Evolutionary conservation across 768 basidiomycete species (phyloP), one percentile per base, ranked within the genome.

Genomic region (Harrya chromipes): DNA sequence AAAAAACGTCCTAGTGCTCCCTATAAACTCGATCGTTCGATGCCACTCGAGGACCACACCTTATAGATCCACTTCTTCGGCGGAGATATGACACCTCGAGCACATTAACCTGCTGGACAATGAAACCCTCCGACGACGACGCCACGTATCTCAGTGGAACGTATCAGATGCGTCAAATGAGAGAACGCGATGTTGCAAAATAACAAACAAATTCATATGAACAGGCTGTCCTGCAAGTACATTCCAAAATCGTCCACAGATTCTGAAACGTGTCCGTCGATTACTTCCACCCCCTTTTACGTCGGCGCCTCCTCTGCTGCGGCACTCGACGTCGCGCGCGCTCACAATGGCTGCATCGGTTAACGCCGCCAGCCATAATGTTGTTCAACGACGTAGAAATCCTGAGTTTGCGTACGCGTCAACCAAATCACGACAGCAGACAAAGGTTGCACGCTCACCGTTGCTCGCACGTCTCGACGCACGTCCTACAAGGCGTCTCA

Each of bases 11-110:
- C 7, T 13, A 23, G 23, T 23, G 23, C 23, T 6, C 23, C 23
- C 23, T 23, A 6, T 23, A 23, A 23, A 23, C 29, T 20, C 49
- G 51, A 7, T 26, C 26, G 26, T 26, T 8, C 26, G 26, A 26
- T 26, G 8, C 33, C 46, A 40, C 13, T n/a, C n/a, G n/a, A n/a
- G n/a, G 12, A 23, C 19, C 20, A 21, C 5, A 13, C 5, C 23
- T 6, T 23, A 23, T 11, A 56, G 50, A 59, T 56, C 47, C 40
- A 37, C 46, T 14, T 16, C 35, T 21, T 37, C 35, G 49, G 49
- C 58, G 60, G 60, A 64, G 58, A 61, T 48, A 36, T 26, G 8
- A 6, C 26, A 26, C 26, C 6, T 6, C 8, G 26, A 26, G 26
- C 4, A 26, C 26, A 9, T 9, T 6, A 26, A 26, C 3, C 26